Base-by-base conservation (phyloP, 352 stramenopile genomes). In the Phytophthora meadii region DNA sequence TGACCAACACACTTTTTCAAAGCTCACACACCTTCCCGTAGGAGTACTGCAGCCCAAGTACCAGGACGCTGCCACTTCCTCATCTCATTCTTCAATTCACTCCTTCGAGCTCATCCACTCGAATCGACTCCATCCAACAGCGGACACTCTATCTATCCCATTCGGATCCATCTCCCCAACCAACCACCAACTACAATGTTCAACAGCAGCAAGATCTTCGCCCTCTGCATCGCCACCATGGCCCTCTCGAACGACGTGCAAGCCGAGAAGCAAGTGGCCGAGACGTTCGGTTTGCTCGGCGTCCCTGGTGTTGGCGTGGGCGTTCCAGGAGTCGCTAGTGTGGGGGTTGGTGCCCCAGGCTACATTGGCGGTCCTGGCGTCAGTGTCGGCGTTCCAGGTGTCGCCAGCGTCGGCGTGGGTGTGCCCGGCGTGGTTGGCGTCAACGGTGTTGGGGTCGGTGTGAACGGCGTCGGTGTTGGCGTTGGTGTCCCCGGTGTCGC, bases 121-220 rank as follows among this genome's bases (percentile, higher is more conserved):
- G 19, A 48, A 28, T 8, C 17, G 14, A 48, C 41, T 30, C 4
- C 27, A 30, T 30, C 41, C 41, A 28, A 48, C 17, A 45, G 42
- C 42, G 9, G 28, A 28, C 17, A 15, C 42, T 51, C 24, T 51
- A 10, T 27, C 36, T 2, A 11, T 39, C 15, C 41, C 6, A 22
- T 15, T 28, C 42, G 28, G 14, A 10, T 32, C 17, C 42, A 10
- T 42, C 22, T 22, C 22, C 22, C 22, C 48, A 42, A 11, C n/a
- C 34, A n/a, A 32, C 32, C 32, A 44, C 15, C 48, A 54, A 46
- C 7, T 25, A 46, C 36, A 46, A 57, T 57, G 50, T 19, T 47
- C 14, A 47, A 25, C 50, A 56, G 36, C 22, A 47, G 8, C 50
- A 57, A 57, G 22, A 57, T 57, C 36, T 25, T 57, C 50, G 22